phyloP scores from a whole-genome alignment of 805 yeast species.

The Blastobotrys robertii region DNA sequence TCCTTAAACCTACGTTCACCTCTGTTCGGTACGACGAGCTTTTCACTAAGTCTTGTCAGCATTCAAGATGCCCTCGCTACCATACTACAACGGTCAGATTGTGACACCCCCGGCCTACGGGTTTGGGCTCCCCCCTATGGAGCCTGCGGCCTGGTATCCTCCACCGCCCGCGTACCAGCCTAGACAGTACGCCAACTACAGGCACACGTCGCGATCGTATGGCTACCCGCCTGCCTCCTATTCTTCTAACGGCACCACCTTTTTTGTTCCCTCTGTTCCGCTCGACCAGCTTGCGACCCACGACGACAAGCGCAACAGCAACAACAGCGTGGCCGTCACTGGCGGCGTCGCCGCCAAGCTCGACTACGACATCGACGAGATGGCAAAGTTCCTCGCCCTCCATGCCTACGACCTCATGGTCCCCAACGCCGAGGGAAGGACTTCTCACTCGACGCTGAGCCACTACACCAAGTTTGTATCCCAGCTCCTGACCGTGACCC shows the following conservation, averaged over 20 bases:
- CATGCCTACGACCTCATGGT: slow-evolving; percentile 48
- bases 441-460: slow-evolving; percentile 28
- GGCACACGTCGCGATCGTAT: background rate
- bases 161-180: slow-evolving; percentile 1
- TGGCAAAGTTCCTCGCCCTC: slow-evolving; percentile 75
- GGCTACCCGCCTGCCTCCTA: slow-evolving; percentile 5
- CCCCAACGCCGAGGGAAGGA: slow-evolving; percentile 12
- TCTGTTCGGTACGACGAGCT: slow-evolving; percentile 12
- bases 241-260: slow-evolving; percentile 14
- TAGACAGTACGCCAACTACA: background rate
- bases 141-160: slow-evolving; percentile 1
- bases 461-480: slow-evolving; percentile 46
- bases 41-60: slow-evolving; percentile 17
- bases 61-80: slow-evolving; percentile 8
- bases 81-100: slow-evolving; percentile 9
- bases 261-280: slow-evolving; percentile 12
- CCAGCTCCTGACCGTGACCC: slow-evolving; percentile 73
- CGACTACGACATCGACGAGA: slow-evolving; percentile 68
- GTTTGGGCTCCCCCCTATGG: slow-evolving; percentile 1
- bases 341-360: slow-evolving; percentile 75
- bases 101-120: slow-evolving; percentile 14
- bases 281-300: slow-evolving; percentile 10
- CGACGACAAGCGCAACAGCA: background rate
- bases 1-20: too few species aligned
- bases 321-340: slow-evolving; percentile 15